Conservation (phyloP, 768 basidiomycete species). For the Chalciporus pseudorubinellus region DNA sequence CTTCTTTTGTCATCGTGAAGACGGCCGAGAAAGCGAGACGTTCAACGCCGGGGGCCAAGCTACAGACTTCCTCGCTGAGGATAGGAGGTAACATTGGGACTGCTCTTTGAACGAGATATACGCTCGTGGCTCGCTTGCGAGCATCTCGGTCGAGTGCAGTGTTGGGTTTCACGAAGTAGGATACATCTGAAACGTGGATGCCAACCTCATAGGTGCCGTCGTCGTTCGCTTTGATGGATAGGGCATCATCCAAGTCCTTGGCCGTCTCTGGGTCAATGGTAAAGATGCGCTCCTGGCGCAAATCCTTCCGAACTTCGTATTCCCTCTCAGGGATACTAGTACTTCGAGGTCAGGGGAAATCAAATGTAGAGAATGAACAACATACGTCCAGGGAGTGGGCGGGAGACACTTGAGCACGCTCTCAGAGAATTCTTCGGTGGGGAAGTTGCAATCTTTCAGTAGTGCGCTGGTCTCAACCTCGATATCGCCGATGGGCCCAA, state of each 20-base stretch:
- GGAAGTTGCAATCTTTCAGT: constrained; percentile 98
- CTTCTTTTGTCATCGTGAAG: constrained; percentile 84
- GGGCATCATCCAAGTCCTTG: constrained; percentile 92
- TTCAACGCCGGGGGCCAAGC: constrained; percentile 83
- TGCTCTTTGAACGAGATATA: constrained; percentile 93
- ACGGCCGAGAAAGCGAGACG: constrained; percentile 88
- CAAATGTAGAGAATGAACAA: background rate
- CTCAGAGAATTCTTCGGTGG: constrained; percentile 94
- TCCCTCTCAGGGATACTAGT: constrained; percentile 85
- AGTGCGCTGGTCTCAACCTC: constrained; percentile 98
- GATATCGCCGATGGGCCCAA: constrained; percentile 97
- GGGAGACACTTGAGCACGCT: constrained; percentile 94
- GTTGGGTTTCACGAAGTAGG: constrained; percentile 91
- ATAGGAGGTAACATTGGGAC: constrained; percentile 97
- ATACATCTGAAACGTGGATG: constrained; percentile 96
- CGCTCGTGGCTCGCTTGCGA: constrained; percentile 93
- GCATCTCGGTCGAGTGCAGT: constrained; percentile 98
- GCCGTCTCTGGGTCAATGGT: constrained; percentile 90
- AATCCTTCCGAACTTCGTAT: constrained; percentile 81
- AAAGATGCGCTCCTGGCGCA: constrained; percentile 83
- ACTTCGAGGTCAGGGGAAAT: constrained; percentile 9
- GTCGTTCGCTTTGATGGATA: constrained; percentile 85
- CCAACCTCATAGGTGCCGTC: constrained; percentile 92
- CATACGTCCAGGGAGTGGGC: constrained; percentile 91
- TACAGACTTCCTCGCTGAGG: constrained; percentile 92